phyloP scores from a whole-genome alignment of 371 early-diverging fungal genomes.

The Funneliformis caledonium region DNA sequence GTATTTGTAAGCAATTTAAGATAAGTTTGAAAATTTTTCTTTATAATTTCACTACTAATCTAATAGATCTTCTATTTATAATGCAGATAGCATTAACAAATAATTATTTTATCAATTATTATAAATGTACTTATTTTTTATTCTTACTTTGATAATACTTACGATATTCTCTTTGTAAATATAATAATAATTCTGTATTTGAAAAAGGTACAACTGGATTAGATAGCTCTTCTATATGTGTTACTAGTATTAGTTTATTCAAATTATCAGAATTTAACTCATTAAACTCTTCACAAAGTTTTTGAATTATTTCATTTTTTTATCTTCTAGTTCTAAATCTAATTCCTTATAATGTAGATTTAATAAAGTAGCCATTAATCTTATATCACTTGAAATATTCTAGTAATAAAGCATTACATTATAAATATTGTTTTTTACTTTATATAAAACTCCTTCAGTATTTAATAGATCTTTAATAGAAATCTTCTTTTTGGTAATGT shows the following conservation, averaged over 20 bases:
- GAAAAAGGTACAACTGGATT: too few relatives aligned
- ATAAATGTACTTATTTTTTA: not conserved
- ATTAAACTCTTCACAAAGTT: slow-evolving; percentile 12
- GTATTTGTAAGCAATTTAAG: too few relatives aligned
- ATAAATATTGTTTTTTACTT: not conserved
- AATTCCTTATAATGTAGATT: too few relatives aligned
- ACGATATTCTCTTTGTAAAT: not conserved
- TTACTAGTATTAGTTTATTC: not conserved
- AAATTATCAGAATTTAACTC: not conserved
- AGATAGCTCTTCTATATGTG: not conserved
- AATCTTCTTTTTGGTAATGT: not conserved
- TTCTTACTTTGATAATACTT: too few relatives aligned
- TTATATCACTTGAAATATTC: not conserved
- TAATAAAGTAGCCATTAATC: not conserved
- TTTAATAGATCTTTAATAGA: too few relatives aligned
- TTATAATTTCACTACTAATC: too few relatives aligned
- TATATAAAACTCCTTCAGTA: not conserved
- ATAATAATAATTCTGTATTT: not conserved
- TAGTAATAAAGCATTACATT: not conserved
- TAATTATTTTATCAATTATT: too few relatives aligned
- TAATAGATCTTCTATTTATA: too few relatives aligned
- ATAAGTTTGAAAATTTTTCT: too few relatives aligned
- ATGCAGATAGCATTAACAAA: too few relatives aligned
- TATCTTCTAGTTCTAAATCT: too few relatives aligned
- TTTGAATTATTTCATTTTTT: slow-evolving; percentile 4